A percentile compares a stretch with the other conserved stretches of the same genome.
phyloP scores from a whole-genome alignment of 2,329 filamentous ascomycete genomes.

The Penicillium aurantiogriseum region DNA sequence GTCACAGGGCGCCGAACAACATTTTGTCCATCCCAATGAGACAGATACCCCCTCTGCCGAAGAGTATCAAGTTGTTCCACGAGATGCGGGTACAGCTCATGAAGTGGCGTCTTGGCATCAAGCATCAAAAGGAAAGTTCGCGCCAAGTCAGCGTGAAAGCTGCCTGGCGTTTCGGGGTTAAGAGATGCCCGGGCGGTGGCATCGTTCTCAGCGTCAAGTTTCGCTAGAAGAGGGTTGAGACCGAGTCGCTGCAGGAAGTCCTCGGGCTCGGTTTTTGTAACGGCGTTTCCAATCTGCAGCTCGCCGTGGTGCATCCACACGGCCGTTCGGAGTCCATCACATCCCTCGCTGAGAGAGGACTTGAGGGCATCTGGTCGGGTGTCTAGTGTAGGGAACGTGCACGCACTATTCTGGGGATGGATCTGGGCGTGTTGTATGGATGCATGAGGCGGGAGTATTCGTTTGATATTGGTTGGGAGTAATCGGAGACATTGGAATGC shows the following conservation, averaged over 20 bases:
- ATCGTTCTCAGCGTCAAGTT: constrained; percentile 13
- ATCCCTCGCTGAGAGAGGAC: constrained; percentile 24
- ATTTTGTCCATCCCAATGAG: constrained; percentile 21
- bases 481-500: constrained; percentile 15
- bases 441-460: not conserved
- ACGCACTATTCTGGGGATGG: constrained; percentile 11
- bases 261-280: constrained; percentile 9
- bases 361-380: constrained; percentile 21
- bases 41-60: constrained; percentile 23
- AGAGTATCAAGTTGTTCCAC: constrained; percentile 20
- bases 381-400: constrained; percentile 24
- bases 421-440: not conserved
- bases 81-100: constrained; percentile 20
- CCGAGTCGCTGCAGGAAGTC: constrained; percentile 20
- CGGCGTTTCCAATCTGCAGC: constrained; percentile 23
- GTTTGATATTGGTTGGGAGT: not conserved
- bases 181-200: not conserved
- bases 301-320: constrained; percentile 26
- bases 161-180: not conserved
- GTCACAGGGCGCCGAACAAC: constrained; percentile 25
- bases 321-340: constrained; percentile 27
- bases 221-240: constrained; percentile 23
- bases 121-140: constrained; percentile 27
- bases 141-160: constrained; percentile 7
- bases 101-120: constrained; percentile 21